Evolutionary conservation across 805 yeast species (phyloP).

Genomic region (Monosporozyma aerobia): DNA sequence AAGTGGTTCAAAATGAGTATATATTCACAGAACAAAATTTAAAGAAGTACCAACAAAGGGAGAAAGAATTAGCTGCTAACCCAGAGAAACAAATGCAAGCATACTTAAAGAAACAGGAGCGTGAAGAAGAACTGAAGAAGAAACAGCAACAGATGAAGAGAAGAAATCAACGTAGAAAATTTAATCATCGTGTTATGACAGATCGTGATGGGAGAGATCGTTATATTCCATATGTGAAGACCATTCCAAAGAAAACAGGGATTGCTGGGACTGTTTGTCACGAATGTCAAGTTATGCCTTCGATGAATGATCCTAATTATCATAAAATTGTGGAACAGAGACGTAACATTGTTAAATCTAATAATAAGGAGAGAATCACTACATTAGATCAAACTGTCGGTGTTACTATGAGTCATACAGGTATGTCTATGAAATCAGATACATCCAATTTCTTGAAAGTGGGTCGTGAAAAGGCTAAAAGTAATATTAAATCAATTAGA

Average conservation of each 20-base stretch:
- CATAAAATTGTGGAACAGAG: conserved; percentile 51
- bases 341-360: conserved; percentile 37
- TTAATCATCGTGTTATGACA: conserved; percentile 31
- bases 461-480: conserved; percentile 39
- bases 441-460: conserved; percentile 58
- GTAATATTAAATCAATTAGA: conserved; percentile 64
- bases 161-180: conserved; percentile 29
- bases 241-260: conserved; percentile 82
- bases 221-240: conserved; percentile 72
- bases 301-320: conserved; percentile 63
- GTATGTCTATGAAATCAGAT: conserved; percentile 69
- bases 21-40: conserved; percentile 83
- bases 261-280: conserved; percentile 82
- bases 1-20: conserved; percentile 74
- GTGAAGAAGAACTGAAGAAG: conserved; percentile 30
- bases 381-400: conserved; percentile 77
- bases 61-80: conserved; percentile 28
- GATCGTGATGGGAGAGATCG: conserved; percentile 36
- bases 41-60: conserved; percentile 40
- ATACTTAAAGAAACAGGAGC: conserved; percentile 26
- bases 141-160: conserved; percentile 32
- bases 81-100: conserved; percentile 32
- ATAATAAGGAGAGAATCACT: conserved; percentile 53
- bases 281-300: conserved; percentile 84
- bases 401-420: conserved; percentile 76